These are phyloP conservation scores for Tricholoma bakamatsutake DNA, from an alignment of 768 basidiomycete species.

Conservation along the genomic window DNA sequence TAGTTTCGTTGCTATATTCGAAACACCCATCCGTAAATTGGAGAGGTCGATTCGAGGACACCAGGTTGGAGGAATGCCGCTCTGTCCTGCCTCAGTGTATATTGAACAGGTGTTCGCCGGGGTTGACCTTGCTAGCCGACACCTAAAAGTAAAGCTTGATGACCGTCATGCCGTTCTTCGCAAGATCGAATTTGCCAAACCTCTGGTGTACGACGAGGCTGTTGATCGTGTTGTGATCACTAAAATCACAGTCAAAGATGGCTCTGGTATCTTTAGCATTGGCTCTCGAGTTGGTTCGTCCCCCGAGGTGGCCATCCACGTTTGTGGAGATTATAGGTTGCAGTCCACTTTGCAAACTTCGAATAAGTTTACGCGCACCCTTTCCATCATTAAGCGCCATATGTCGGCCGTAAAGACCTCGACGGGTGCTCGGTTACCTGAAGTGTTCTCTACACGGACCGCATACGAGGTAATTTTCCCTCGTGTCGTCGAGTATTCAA, in stretches of 20 bases:
- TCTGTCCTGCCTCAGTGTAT: conserved; percentile 67
- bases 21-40: conserved; percentile 43
- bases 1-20: conserved; percentile 38
- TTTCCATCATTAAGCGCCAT: conserved; percentile 29
- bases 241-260: conserved; percentile 30
- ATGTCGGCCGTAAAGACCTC: conserved; percentile 26
- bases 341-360: conserved; percentile 24
- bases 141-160: conserved; percentile 19
- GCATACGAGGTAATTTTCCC: conserved; percentile 65
- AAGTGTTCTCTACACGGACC: conserved; percentile 50
- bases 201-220: conserved; percentile 41
- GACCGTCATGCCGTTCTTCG: conserved; percentile 36
- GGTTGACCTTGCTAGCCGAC: conserved; percentile 29
- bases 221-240: conserved; percentile 30
- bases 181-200: conserved; percentile 42
- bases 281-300: conserved; percentile 31
- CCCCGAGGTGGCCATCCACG: conserved; percentile 33
- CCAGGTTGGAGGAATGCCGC: conserved; percentile 44
- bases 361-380: conserved; percentile 31
- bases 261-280: conserved; percentile 40
- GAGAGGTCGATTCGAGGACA: conserved; percentile 48
- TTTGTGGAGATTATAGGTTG: conserved; percentile 40
- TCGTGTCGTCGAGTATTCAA: conserved; percentile 58
- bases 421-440: conserved; percentile 20
- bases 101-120: conserved; percentile 49